Evolutionary conservation across 2,329 filamentous ascomycete species (phyloP), one percentile per base, ranked within the genome.

Genomic region (Penicillium crustosum): DNA sequence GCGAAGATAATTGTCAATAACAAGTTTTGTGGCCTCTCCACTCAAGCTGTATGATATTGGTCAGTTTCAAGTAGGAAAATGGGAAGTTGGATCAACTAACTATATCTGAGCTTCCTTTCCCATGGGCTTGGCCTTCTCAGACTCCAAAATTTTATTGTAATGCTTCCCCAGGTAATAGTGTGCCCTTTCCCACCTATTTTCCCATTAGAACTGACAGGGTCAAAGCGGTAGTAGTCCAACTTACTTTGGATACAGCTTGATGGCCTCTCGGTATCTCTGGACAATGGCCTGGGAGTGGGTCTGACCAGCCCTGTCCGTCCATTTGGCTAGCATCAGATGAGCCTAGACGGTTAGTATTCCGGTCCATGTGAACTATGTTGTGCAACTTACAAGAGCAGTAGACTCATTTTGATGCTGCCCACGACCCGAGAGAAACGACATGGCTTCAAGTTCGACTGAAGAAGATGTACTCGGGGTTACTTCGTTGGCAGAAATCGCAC

Each of bases 141-240:
- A 90, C 68, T 97, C 93, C 3, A 97, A 80, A 4, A 97, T 84
- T 74, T 97, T 99, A 73, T 96, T 95, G 82, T 99, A 99, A 75
- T 97, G 92, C 47, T 93, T 91, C 6, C 94, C 94, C 10, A 99
- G 83, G 73, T 97, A 96, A 73, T 97, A 99, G 71, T 97, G 93
- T 0, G 91, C 93, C 75, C 97, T 97, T 72, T 99, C 94, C 93
- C 93, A 99, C 51, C 86, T 86, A 52, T 36, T 38, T 42, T 6
- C 41, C 29, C n/a, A 38, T 53, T 55, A 45, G 56, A 35, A 19
- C 9, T 19, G 19, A 29, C 36, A 25, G 13, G 25, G 8, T 13
- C 29, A 39, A 12, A 35, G 33, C 9, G 7, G 29, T 17, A 5
- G 25, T 15, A 2, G n/a, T 15, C 12, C 17, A 23, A 54, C 55